phyloP scores from a whole-genome alignment of 345 rosid genomes.

The Gossypium thurberi region DNA sequence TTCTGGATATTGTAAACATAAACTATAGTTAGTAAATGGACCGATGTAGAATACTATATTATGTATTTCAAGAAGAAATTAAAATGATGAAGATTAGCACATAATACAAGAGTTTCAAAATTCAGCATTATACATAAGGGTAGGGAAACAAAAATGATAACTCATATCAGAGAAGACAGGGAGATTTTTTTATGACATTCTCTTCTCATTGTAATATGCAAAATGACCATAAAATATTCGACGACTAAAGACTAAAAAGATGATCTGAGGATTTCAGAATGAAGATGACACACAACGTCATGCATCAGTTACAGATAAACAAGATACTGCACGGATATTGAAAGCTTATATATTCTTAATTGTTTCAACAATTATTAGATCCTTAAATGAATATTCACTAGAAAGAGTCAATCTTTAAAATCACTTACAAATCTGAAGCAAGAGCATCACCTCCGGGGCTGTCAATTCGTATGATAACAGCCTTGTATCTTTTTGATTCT shows the following conservation, averaged over 20 bases:
- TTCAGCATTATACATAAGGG: neutral
- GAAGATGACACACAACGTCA: neutral
- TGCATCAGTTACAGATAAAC: neutral
- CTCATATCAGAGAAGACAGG: neutral
- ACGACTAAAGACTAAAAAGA: neutral
- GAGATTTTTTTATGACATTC: neutral
- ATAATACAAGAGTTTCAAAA: neutral
- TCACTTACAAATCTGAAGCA: slow-evolving; percentile 97
- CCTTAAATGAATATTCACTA: neutral
- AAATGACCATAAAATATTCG: neutral
- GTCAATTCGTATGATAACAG: slow-evolving; percentile 83
- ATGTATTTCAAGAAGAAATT: slow-evolving; percentile 2
- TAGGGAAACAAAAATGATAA: neutral
- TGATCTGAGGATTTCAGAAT: neutral
- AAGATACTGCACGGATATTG: neutral
- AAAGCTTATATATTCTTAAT: neutral
- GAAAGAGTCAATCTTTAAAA: slow-evolving; percentile 9
- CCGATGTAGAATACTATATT: neutral
- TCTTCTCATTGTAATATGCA: neutral
- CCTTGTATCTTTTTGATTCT: slow-evolving; percentile 78
- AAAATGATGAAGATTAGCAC: neutral
- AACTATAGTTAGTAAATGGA: slow-evolving; percentile 1
- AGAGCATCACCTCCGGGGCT: slow-evolving; percentile 99
- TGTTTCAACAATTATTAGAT: neutral
- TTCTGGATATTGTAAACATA: slow-evolving; percentile 38